These are phyloP conservation scores for Candida sp. DNA, from an alignment of 1,139 yeast genomes.

Conservation along the genomic window DNA sequence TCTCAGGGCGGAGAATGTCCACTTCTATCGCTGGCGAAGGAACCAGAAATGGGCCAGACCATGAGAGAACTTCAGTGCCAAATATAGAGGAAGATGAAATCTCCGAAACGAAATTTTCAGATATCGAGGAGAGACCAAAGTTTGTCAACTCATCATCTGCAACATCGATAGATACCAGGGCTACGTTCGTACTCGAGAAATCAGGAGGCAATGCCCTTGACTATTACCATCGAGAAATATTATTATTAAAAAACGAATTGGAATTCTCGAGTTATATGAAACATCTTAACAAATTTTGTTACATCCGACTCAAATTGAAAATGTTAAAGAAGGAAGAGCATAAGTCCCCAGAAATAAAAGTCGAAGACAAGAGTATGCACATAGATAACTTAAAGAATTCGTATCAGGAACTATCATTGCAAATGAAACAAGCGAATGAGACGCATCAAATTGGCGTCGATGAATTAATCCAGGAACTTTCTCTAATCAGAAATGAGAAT, in stretches of 20 bases:
- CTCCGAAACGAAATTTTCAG: background rate
- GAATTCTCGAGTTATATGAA: slow-evolving; percentile 59
- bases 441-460: slow-evolving; percentile 6
- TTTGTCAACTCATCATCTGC: slow-evolving; percentile 17
- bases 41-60: background rate
- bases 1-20: background rate
- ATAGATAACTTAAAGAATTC: slow-evolving; percentile 5
- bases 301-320: slow-evolving; percentile 30
- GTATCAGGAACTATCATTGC: slow-evolving; percentile 11
- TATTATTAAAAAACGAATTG: slow-evolving; percentile 58
- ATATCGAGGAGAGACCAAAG: background rate
- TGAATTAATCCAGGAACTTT: slow-evolving; percentile 7
- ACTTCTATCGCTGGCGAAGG: background rate
- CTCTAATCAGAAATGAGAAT: slow-evolving; percentile 17
- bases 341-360: slow-evolving; percentile 12
- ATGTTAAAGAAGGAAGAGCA: slow-evolving; percentile 17
- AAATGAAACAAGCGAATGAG: slow-evolving; percentile 9
- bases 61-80: background rate
- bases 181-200: background rate
- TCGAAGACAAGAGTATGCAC: slow-evolving; percentile 4
- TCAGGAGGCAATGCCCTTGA: slow-evolving; percentile 26
- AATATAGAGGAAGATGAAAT: background rate
- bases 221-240: slow-evolving; percentile 55
- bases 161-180: slow-evolving; percentile 18
- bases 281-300: slow-evolving; percentile 46